Base-by-base conservation (phyloP, 768 basidiomycete species). In the Leccinum boreale region DNA sequence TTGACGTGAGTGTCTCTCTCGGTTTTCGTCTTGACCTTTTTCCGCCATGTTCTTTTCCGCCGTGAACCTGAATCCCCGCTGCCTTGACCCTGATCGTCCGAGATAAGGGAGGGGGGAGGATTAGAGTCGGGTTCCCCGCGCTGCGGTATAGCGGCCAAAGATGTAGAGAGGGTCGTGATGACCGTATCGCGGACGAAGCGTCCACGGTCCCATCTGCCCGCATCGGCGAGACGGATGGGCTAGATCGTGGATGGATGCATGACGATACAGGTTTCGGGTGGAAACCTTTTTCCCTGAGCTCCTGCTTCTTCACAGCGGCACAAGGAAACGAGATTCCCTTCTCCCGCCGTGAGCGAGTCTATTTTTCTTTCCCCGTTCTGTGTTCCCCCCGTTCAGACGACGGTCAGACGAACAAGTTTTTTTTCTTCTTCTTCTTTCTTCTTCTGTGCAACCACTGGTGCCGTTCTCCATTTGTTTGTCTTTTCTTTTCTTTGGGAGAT, bases 1-100 rank as follows among this genome's bases (percentile, higher is more conserved):
- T 72, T 63, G 71, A 72, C 61, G 71, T 72, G 65, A 65, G 71
- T 72, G 50, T 47, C 21, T 49, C 23, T 23, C 29, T 29, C 26
- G 14, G 28, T 29, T 28, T 19, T 48, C 29, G 33, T 47, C 47
- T 26, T 28, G 26, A 6, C 12, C 1, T n/a, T 21, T 21, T 4
- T 26, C 8, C 29, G 7, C 39, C 15, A 12, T 46, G 15, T 26
- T 44, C 11, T 50, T 57, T 7, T 11, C 17, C n/a, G 29, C 36
- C n/a, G 51, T 14, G 50, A 35, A 33, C 21, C 33, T 29, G 50
- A 21, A 45, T 57, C 55, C 58, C 58, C 59, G 65, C 29, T 51
- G 35, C 17, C 12, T 29, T 55, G 61, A 58, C 60, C 65, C 62
- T 70, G 65, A 58, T 62, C 48, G 52, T 46, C 62, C 26, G 21